A percentile compares a stretch with the other conserved stretches of the same genome.
Evolutionary conservation across 2,329 filamentous ascomycete species (phyloP).

Genomic region (Mollisia scopiformis): DNA sequence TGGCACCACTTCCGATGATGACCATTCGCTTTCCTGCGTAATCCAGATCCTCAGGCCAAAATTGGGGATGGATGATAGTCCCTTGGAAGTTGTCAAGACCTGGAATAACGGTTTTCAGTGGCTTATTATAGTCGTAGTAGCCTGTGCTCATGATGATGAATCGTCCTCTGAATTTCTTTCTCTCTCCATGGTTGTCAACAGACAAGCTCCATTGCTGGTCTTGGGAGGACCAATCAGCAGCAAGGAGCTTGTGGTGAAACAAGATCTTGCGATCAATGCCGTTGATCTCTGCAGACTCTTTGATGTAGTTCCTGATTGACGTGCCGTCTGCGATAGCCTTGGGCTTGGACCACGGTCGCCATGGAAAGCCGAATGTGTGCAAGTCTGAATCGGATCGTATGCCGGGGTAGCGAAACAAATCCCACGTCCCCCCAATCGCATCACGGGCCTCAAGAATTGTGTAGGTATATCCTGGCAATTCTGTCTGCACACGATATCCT

Average conservation of each 20-base stretch:
- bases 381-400: constrained; percentile 67
- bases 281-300: constrained; percentile 50
- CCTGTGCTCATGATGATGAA: constrained; percentile 64
- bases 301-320: constrained; percentile 58
- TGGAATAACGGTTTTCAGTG: constrained; percentile 56
- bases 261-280: constrained; percentile 59
- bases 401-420: constrained; percentile 76
- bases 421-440: constrained; percentile 76
- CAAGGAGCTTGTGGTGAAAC: constrained; percentile 51
- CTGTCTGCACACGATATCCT: constrained; percentile 68
- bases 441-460: constrained; percentile 69
- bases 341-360: constrained; percentile 66
- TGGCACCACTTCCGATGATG: constrained; percentile 66
- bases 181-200: constrained; percentile 40
- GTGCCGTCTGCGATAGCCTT: constrained; percentile 53
- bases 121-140: constrained; percentile 65
- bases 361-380: constrained; percentile 67
- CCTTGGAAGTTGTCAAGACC: constrained; percentile 63
- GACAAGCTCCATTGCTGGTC: constrained; percentile 56
- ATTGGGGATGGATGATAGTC: constrained; percentile 68
- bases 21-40: constrained; percentile 56
- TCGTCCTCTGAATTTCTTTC: constrained; percentile 39
- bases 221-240: constrained; percentile 57
- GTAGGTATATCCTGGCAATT: constrained; percentile 58
- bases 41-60: constrained; percentile 70